These are phyloP conservation scores for Pythium scleroteichum DNA, from an alignment of 352 stramenopile genomes.

Conservation along the genomic window DNA sequence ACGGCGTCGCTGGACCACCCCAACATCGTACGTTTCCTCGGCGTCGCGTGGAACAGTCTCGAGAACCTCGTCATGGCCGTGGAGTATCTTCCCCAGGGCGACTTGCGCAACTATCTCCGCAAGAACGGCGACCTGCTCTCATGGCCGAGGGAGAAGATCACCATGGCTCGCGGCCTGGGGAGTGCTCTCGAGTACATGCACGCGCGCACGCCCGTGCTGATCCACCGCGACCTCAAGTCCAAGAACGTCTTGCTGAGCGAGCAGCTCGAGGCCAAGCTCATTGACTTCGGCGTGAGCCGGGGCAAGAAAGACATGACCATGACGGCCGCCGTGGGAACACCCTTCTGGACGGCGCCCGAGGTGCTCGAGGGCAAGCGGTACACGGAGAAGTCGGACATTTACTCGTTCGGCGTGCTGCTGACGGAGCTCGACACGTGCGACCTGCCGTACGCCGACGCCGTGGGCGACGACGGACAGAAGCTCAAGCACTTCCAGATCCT, in stretches of 20 bases:
- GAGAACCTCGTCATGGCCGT: slow-evolving; percentile 17
- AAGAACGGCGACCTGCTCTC: slow-evolving; percentile 3
- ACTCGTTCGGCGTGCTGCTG: slow-evolving; percentile 34
- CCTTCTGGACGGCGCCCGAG: slow-evolving; percentile 21
- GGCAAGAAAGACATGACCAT: slow-evolving; percentile 12
- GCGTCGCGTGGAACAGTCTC: slow-evolving; percentile 19
- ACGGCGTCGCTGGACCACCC: slow-evolving; percentile 21
- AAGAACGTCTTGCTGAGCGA: background rate
- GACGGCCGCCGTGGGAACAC: background rate
- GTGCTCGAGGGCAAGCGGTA: slow-evolving; percentile 10
- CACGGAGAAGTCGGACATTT: slow-evolving; percentile 19
- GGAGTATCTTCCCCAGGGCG: slow-evolving; percentile 13
- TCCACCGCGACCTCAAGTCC: slow-evolving; percentile 15
- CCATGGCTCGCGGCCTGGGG: slow-evolving; percentile 5
- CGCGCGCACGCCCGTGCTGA: slow-evolving; percentile 2
- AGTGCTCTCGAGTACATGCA: slow-evolving; percentile 16
- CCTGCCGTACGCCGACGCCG: slow-evolving; percentile 24
- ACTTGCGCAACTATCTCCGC: slow-evolving; percentile 2
- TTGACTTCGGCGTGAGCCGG: slow-evolving; percentile 14
- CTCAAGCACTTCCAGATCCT: slow-evolving; percentile 13
- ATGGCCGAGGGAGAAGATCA: slow-evolving; percentile 14
- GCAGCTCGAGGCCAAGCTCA: background rate
- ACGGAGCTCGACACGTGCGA: slow-evolving; percentile 27
- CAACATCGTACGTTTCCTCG: slow-evolving; percentile 24
- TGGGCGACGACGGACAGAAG: slow-evolving; percentile 2